These are phyloP conservation scores for Bryum argenteum DNA, from an alignment of 225 moss, liverwort and hornwort species.

Conservation along the genomic window DNA sequence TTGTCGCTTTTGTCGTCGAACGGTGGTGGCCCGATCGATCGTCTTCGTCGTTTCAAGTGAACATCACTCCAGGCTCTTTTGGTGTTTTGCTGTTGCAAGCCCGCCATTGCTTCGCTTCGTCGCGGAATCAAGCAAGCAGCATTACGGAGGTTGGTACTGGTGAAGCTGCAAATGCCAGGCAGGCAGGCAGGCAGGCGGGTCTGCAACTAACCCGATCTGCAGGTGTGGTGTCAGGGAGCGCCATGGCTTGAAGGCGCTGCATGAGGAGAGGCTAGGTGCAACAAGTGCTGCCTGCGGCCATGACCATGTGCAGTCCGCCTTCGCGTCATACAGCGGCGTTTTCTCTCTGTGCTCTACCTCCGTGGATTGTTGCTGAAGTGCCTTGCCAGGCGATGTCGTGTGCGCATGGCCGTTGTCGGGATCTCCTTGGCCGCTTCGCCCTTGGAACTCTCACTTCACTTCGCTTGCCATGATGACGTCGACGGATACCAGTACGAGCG, in stretches of 20 bases:
- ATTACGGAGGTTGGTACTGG: background rate
- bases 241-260: slow-evolving; percentile 32
- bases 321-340: slow-evolving; percentile 22
- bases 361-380: slow-evolving; percentile 22
- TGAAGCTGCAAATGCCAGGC: too few species aligned
- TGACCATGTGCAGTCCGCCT: slow-evolving; percentile 39
- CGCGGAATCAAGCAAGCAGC: slow-evolving; percentile 27
- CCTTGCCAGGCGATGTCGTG: slow-evolving; percentile 24
- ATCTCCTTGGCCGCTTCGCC: slow-evolving; percentile 30
- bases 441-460: background rate
- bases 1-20: background rate
- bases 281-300: slow-evolving; percentile 22
- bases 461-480: slow-evolving; percentile 27
- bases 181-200: background rate
- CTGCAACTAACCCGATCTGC: slow-evolving; percentile 26
- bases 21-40: background rate
- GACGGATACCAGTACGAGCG: slow-evolving; percentile 22
- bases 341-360: slow-evolving; percentile 11
- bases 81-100: background rate
- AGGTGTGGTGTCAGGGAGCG: slow-evolving; percentile 34
- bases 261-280: background rate
- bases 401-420: slow-evolving; percentile 33
- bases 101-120: slow-evolving; percentile 25
- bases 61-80: background rate
- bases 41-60: slow-evolving; percentile 10